Base-by-base conservation (phyloP, 1,139 yeast genomes). In the Schizosaccharomyces versatilis region DNA sequence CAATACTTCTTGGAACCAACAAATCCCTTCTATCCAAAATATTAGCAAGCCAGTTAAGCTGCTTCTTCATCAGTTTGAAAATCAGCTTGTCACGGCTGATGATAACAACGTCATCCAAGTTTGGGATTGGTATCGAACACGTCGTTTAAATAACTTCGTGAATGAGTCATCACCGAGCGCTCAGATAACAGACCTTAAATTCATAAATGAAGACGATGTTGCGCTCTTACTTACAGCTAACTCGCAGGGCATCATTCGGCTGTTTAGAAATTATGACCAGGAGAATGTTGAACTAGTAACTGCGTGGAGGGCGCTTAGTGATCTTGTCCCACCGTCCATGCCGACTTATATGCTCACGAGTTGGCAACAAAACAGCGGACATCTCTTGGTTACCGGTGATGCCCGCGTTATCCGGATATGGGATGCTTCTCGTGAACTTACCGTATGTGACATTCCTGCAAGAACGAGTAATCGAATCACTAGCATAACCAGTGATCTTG, bases 301-400 rank as follows among this genome's bases (percentile, higher is more conserved):
- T 0, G 78, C 96, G 0, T 93, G 98, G 97, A 76, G 96, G 65
- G 96, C 95, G 0, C 72, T 90, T 57, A 81, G 94, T 0, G 97
- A 90, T 66, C 71, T 88, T 61, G 69, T 85, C 39, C 70, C 83
- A 41, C 82, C 95, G 0, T 83, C 90, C 17, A 77, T 84, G 61
- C 80, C 90, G 54, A 78, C 86, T 19, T 95, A 96, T 2, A 71
- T 93, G 55, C 76, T 86, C 41, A 79, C 90, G 6, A 97, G 90
- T 63, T 90, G 99, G 98, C 97, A 88, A 64, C 99, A 90, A 65
- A 81, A 93, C 53, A 72, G 96, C 60, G 99, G 99, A 0, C 79
- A 95, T 1, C 70, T 90, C 51, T 69, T 90, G 55, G 95, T 85
- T 1, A 88, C 95, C 55, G 99, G 99, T 53, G 98, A 90, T 70